Evolutionary conservation across 2,329 filamentous ascomycete species (phyloP), one percentile per base, ranked within the genome.

Genomic region (Fusarium tupiense): DNA sequence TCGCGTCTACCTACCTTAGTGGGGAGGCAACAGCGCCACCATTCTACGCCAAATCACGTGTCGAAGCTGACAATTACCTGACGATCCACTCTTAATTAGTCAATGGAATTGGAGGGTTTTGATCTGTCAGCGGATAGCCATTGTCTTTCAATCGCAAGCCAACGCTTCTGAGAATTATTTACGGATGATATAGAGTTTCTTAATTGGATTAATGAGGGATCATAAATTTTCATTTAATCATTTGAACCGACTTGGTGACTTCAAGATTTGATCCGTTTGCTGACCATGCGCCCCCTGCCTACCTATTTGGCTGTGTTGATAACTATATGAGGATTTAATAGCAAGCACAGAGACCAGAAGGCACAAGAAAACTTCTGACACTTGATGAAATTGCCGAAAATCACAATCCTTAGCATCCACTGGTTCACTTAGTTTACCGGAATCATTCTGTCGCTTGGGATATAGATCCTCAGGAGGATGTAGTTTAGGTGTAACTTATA

Each of bases 11-110:
- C 33, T 52, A 24, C 3, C 12, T 20, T 24, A 24, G 31, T 8
- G 49, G 46, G 58, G 74, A 78, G 76, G 77, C 78, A 79, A 57
- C 67, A 75, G 64, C 66, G 72, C 73, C 75, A 71, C 74, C 64
- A 61, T 49, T 12, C 54, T 64, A 84, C 83, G 82, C 83, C 83
- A 84, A 78, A 43, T 81, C 83, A 84, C 81, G 81, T 84, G 83
- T 52, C 3, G 2, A 1, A 12, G 50, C 24, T 24, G 31, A 22
- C 24, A 14, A 41, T 16, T 57, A 46, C 12, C 17, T 37, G 20
- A 33, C 31, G 31, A 6, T 12, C 19, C 40, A 60, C 26, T 31
- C 35, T 47, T 46, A 24, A 57, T 26, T 14, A 14, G 47, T 38
- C 37, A n/a, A 53, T 35, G 26, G 47, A 49, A 49, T 29, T 29